A percentile compares a stretch with the other conserved stretches of the same genome.
Conservation (phyloP, 345 rosid genomes). For the Citrus hindsii region DNA sequence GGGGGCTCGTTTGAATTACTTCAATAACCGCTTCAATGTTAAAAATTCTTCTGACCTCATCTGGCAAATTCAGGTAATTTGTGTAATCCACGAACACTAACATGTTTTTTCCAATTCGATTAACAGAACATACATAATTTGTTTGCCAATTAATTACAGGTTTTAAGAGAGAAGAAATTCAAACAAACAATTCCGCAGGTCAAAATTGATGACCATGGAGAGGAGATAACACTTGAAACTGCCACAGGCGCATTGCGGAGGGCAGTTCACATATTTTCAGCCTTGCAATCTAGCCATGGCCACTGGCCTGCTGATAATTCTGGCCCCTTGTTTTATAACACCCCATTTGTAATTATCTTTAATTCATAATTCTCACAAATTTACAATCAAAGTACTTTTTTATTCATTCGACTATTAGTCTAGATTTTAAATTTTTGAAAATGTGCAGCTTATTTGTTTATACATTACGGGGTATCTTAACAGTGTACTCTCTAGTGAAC, state of each 20-base stretch:
- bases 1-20: constrained; percentile 25
- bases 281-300: constrained; percentile 29
- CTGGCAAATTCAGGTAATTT: constrained; percentile 29
- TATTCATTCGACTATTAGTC: not conserved
- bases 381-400: not conserved
- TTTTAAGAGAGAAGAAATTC: constrained; percentile 26
- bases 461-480: constrained; percentile 41
- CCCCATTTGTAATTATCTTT: constrained; percentile 15
- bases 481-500: constrained; percentile 31
- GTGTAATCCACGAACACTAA: too few species aligned
- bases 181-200: constrained; percentile 17
- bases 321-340: constrained; percentile 26
- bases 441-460: constrained; percentile 29
- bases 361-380: not conserved
- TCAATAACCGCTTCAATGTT: constrained; percentile 16
- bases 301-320: constrained; percentile 39
- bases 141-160: not conserved
- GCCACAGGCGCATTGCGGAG: constrained; percentile 21
- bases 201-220: constrained; percentile 19
- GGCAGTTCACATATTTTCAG: constrained; percentile 25
- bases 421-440: too few species aligned
- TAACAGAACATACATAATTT: too few species aligned
- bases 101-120: too few species aligned
- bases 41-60: constrained; percentile 26
- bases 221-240: constrained; percentile 21